phyloP scores from a whole-genome alignment of 2,329 filamentous ascomycete genomes.

The Pyricularia grisea region DNA sequence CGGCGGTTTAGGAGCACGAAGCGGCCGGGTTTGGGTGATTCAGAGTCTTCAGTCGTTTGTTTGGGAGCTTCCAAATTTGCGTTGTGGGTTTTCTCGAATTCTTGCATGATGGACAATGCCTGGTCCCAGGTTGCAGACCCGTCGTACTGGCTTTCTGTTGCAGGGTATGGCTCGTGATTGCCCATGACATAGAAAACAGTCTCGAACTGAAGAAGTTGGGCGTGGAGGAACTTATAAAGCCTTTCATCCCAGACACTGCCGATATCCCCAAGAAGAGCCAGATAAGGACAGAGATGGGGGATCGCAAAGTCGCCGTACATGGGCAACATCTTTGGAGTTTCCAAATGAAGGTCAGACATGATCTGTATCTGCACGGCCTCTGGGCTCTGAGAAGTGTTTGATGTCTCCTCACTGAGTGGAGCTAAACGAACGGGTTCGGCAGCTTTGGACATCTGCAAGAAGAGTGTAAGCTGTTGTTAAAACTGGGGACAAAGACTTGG shows the following conservation, averaged over 20 bases:
- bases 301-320: neutral
- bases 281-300: slow-evolving; percentile 20
- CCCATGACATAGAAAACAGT: slow-evolving; percentile 33
- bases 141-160: neutral
- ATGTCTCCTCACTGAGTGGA: neutral
- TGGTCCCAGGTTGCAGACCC: slow-evolving; percentile 17
- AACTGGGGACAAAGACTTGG: too few species aligned
- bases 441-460: neutral
- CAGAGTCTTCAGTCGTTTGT: neutral
- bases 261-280: slow-evolving; percentile 40
- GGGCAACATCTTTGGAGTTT: slow-evolving; percentile 17
- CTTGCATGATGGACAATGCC: slow-evolving; percentile 8
- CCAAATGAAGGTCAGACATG: slow-evolving; percentile 33
- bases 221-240: slow-evolving; percentile 28
- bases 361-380: neutral
- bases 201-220: slow-evolving; percentile 28
- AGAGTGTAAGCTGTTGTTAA: too few species aligned
- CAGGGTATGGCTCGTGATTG: slow-evolving; percentile 35
- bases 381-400: neutral
- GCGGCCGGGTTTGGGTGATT: slow-evolving; percentile 9
- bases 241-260: slow-evolving; percentile 24
- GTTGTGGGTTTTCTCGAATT: slow-evolving; percentile 1
- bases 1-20: slow-evolving; percentile 31
- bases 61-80: neutral
- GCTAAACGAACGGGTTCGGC: neutral